Evolutionary conservation across 805 yeast genomes (phyloP).

Genomic region (Metschnikowia cubensis): DNA sequence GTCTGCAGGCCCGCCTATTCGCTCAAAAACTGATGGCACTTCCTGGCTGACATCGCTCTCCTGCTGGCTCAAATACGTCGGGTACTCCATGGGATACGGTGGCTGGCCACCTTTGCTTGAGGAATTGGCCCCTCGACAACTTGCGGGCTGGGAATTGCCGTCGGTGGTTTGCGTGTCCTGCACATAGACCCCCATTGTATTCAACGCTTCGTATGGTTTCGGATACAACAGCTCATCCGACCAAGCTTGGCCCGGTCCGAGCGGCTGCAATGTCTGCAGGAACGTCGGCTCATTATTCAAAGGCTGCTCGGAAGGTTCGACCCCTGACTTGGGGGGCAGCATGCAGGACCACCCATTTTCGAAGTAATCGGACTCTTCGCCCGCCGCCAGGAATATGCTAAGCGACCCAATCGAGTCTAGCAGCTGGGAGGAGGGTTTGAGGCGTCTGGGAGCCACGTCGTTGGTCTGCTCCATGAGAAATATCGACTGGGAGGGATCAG

Average conservation of each 20-base stretch:
- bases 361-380: background rate
- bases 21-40: background rate
- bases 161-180: background rate
- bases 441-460: background rate
- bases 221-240: background rate
- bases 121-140: too few relatives aligned
- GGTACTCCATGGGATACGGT: background rate
- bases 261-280: background rate
- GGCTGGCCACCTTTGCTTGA: too few relatives aligned
- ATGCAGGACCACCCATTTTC: background rate
- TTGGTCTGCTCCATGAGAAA: background rate
- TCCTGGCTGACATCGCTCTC: background rate
- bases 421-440: background rate
- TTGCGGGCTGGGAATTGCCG: background rate
- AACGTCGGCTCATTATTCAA: background rate
- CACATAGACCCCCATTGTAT: background rate
- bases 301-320: background rate
- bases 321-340: background rate
- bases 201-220: background rate
- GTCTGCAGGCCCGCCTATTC: background rate
- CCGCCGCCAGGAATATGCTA: background rate
- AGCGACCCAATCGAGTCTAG: background rate
- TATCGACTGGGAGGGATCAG: background rate
- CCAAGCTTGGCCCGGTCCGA: background rate
- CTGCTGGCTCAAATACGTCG: background rate